A percentile compares a stretch with the other conserved stretches of the same genome.
Conservation (phyloP, 768 basidiomycete species). For the Hydnum rufescens region DNA sequence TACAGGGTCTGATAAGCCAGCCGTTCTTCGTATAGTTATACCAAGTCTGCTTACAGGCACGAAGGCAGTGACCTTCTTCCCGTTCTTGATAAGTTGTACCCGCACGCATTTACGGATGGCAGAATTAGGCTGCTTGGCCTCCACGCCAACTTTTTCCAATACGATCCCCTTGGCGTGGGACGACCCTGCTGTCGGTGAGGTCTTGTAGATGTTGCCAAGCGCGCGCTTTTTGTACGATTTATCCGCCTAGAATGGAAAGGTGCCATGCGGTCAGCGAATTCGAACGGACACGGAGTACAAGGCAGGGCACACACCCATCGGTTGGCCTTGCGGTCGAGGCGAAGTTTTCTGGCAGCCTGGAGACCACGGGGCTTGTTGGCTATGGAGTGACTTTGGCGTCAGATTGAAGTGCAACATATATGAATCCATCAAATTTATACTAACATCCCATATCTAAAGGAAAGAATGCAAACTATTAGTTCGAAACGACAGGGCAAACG, state of each 20-base stretch:
- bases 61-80: slow-evolving; percentile 99
- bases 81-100: slow-evolving; percentile 99
- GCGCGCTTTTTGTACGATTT: slow-evolving; percentile 99
- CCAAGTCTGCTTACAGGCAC: slow-evolving; percentile 52
- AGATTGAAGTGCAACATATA: too few species aligned
- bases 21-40: background rate
- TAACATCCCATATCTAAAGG: too few species aligned
- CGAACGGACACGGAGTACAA: too few species aligned
- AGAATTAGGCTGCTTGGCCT: slow-evolving; percentile 99
- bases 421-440: too few species aligned
- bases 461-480: too few species aligned
- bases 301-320: slow-evolving; percentile 58
- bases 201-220: slow-evolving; percentile 98
- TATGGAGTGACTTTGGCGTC: slow-evolving; percentile 27
- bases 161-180: slow-evolving; percentile 99
- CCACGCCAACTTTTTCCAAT: slow-evolving; percentile 98
- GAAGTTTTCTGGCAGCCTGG: slow-evolving; percentile 96
- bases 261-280: background rate
- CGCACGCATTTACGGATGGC: slow-evolving; percentile 99
- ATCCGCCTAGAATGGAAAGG: slow-evolving; percentile 47
- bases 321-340: slow-evolving; percentile 82
- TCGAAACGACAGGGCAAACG: too few species aligned
- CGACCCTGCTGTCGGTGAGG: slow-evolving; percentile 96
- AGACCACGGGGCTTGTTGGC: slow-evolving; percentile 99
- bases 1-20: slow-evolving; percentile 15